Base-by-base conservation (phyloP, 208 protist species). In the Kentomonas sorsogonicus region DNA sequence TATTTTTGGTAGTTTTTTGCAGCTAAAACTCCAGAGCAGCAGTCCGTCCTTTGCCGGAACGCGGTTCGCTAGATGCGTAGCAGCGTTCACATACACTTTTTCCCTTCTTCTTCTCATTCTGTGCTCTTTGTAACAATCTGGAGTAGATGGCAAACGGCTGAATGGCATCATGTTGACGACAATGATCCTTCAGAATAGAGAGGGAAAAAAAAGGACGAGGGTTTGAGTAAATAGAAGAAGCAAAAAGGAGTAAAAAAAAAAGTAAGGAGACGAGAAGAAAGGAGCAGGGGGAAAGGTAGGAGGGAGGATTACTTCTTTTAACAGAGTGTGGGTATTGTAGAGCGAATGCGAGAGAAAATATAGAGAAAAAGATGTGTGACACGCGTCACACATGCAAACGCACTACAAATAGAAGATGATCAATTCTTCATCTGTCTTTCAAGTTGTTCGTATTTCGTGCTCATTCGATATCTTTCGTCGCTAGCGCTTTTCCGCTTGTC, bases 251-350 rank as follows among this genome's bases (percentile, higher is more conserved):
- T 25, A 3, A 7, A 16, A 48, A 1, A 48, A 43, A 70, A 50
- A 63, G 34, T 6, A 55, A 64, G 10, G 5, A 53, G 27, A 33
- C 6, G 5, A 33, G 26, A 16, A 43, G 5, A 6, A 16, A 18
- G 38, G 27, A 58, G 29, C 20, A 55, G 7, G 47, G 3, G 25
- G 15, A 52, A 38, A 56, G 6, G 34, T 25, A 20, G 7, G 3
- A 25, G 13, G 4, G 20, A n/a, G 46, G 9, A 54, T 33, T 62
- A 62, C 60, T 72, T 2, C 4, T 20, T 72, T 61, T 71, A 11
- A 9, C 22, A 63, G 23, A 5, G 39, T 56, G 23, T 66, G 34
- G 11, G 0, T 23, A 41, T 68, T 7, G 16, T 55, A 22, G 16
- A 36, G 10, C 34, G 20, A 34, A 41, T 55, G 15, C 7, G 29